phyloP scores from a whole-genome alignment of 805 yeast species.

The Trichomonascus vanleenenianus region DNA sequence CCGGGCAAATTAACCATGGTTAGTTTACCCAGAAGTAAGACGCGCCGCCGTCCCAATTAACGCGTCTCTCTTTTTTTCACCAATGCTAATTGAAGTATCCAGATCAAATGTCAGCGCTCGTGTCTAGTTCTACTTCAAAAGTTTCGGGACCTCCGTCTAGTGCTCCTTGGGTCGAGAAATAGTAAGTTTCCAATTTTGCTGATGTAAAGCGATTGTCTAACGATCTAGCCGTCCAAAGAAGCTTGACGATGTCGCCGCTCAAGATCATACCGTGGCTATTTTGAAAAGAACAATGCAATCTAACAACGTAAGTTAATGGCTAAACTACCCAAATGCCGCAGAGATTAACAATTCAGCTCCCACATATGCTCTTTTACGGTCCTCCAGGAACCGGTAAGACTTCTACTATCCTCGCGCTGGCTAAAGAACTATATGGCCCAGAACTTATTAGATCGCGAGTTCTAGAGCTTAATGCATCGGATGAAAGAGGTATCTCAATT shows the following conservation, averaged over 20 bases:
- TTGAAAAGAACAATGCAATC: constrained; percentile 69
- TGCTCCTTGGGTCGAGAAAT: constrained; percentile 87
- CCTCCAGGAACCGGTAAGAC: constrained; percentile 97
- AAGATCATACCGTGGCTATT: constrained; percentile 80
- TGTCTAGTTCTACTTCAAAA: too few species aligned
- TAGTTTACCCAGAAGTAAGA: too few species aligned
- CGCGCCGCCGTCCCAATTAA: too few species aligned
- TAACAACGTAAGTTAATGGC: constrained; percentile 40
- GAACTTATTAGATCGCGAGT: constrained; percentile 78
- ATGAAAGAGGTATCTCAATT: constrained; percentile 95
- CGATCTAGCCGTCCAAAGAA: constrained; percentile 64
- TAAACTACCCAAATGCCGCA: background rate
- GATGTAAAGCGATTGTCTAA: background rate
- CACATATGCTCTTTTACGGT: constrained; percentile 85
- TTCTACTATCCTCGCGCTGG: constrained; percentile 79
- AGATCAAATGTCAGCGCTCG: too few species aligned
- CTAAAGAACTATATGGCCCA: constrained; percentile 88
- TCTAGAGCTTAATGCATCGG: constrained; percentile 89
- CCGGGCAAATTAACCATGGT: too few species aligned
- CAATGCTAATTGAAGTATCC: too few species aligned
- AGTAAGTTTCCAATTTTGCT: constrained; percentile 34
- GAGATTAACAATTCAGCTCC: constrained; percentile 16
- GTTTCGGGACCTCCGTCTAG: too few species aligned
- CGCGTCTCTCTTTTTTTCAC: too few species aligned
- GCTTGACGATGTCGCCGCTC: constrained; percentile 84